phyloP scores from a whole-genome alignment of 2,329 filamentous ascomycete genomes.

The Arthrinium phaeospermum region DNA sequence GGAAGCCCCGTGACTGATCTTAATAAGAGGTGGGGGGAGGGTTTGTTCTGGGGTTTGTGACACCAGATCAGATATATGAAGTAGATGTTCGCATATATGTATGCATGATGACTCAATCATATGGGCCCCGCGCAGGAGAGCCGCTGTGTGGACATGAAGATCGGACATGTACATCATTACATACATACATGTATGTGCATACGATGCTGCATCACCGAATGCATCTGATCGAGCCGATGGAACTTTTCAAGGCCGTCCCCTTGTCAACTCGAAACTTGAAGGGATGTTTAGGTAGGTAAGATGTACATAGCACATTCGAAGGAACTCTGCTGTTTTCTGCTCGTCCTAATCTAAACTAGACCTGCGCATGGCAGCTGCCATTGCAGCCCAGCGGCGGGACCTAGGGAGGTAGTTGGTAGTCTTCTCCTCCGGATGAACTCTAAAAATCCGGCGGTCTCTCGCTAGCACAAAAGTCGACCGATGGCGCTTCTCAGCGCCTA shows the following conservation, averaged over 20 bases:
- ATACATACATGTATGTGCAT: too few species aligned
- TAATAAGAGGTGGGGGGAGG: neutral
- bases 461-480: neutral
- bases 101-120: conserved; percentile 8
- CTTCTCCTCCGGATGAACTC: neutral
- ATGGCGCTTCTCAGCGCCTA: neutral
- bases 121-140: neutral
- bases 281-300: too few species aligned
- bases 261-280: neutral
- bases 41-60: neutral
- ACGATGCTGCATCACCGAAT: neutral
- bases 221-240: neutral
- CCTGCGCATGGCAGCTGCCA: neutral
- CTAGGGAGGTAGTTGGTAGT: conserved; percentile 6
- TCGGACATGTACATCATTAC: neutral
- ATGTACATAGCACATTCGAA: neutral
- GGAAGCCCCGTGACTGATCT: neutral
- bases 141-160: neutral
- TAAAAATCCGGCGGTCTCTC: neutral
- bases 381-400: neutral
- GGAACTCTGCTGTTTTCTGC: neutral
- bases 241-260: neutral
- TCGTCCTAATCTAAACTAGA: neutral
- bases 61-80: neutral
- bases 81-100: neutral